Base-by-base conservation (phyloP, 2,329 filamentous ascomycete genomes). In the Zelopaecilomyces penicillatus region DNA sequence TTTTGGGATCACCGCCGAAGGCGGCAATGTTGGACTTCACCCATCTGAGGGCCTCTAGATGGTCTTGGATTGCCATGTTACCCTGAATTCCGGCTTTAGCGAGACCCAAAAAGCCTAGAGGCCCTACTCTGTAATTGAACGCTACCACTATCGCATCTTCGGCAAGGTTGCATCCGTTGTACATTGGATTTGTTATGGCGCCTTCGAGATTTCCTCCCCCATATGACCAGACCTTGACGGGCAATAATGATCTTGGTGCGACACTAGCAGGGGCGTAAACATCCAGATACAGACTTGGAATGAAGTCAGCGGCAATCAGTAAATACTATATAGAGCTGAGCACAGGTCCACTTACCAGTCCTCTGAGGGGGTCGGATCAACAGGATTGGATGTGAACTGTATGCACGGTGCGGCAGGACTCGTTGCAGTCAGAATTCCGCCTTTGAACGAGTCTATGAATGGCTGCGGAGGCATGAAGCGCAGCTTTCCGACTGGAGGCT, bases 1-100 rank as follows among this genome's bases (percentile, higher is more conserved):
- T 65, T 8, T 53, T 49, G 0, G 63, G 37, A 49, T 74, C 64
- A 7, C 71, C 71, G 5, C 64, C 64, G 47, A 73, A 52, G 5
- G 44, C 41, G 5, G 26, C 47, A 32, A 53, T 49, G 19, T 55
- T 54, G 6, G 37, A 30, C 30, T 50, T 47, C 2, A 52, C 46
- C 50, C 50, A 52, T 11, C 35, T 31, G 4, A 52, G 33, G 5
- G 50, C 50, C 9, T 42, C 41, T 4, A 52, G 30, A 26, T 46
- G 44, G 30, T 52, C 50, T 28, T 49, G 48, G 6, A 52, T 49
- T 5, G 44, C 50, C 35, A 51, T 47, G 43, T 54, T 53, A 12
- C 51, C 52, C 10, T 46, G 28, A 5, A 54, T 45, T 7, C 49
- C 49, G 4, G 49, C 50, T 5, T 11, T 41, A 5, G 34, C 30